These are phyloP conservation scores for Copromyces sp. DNA, from an alignment of 495 filamentous ascomycete species.

Conservation along the genomic window DNA sequence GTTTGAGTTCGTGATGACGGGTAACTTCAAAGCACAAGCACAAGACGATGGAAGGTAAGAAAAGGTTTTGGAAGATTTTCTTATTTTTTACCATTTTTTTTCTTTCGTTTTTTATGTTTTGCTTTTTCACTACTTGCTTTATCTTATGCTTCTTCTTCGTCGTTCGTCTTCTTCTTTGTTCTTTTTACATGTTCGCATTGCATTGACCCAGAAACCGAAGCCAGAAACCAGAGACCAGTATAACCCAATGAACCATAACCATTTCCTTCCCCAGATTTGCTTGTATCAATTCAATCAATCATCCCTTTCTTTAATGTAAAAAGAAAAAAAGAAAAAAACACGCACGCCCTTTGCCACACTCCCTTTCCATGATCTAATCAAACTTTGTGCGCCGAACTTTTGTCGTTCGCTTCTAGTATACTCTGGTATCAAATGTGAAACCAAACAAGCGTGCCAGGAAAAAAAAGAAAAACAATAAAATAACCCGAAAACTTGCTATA, in stretches of 20 bases:
- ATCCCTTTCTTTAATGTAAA: neutral
- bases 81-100: neutral
- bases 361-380: neutral
- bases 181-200: neutral
- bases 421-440: neutral
- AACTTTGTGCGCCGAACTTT: neutral
- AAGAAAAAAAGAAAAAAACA: neutral
- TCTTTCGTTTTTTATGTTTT: neutral
- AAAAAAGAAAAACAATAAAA: neutral
- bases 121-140: neutral
- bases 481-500: neutral
- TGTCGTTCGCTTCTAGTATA: neutral
- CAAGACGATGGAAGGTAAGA: too few relatives aligned
- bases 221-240: neutral
- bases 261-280: neutral
- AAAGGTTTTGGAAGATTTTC: neutral
- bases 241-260: neutral
- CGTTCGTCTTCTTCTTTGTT: neutral
- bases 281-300: neutral
- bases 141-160: neutral
- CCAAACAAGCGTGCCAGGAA: neutral
- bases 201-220: neutral
- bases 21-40: neutral
- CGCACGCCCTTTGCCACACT: neutral
- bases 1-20: neutral